A percentile compares a stretch with the other conserved stretches of the same genome.
Evolutionary conservation across 257 asterid genomes (phyloP).

Genomic region (Capsicum rhomboideum): DNA sequence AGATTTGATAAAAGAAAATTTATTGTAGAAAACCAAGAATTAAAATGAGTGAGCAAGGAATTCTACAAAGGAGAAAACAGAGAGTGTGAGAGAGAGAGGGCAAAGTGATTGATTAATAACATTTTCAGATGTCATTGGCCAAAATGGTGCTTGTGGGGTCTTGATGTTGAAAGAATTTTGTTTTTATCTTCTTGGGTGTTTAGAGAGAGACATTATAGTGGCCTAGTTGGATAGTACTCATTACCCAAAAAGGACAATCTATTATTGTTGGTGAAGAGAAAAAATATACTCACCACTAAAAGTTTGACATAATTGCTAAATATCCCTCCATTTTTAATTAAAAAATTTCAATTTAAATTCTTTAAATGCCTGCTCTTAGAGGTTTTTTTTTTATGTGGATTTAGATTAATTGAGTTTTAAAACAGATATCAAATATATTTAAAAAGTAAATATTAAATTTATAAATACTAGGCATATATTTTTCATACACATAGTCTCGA

Average conservation of each 20-base stretch:
- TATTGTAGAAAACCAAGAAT: neutral
- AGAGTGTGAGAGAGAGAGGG: neutral
- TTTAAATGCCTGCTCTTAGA: no score
- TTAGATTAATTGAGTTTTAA: no score
- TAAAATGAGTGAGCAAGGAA: neutral
- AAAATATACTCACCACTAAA: neutral
- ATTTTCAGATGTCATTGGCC: slow-evolving; percentile 40
- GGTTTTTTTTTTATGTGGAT: no score
- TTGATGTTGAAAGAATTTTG: neutral
- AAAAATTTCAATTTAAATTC: no score
- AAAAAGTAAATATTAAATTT: no score
- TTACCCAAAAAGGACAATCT: slow-evolving; percentile 41
- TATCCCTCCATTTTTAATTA: no score
- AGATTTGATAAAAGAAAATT: no score
- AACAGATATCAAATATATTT: no score
- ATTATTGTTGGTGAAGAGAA: slow-evolving; percentile 14
- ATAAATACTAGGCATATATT: no score
- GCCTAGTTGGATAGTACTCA: slow-evolving; percentile 9
- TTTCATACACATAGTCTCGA: no score
- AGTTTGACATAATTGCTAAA: no score
- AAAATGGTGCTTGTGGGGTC: slow-evolving; percentile 39
- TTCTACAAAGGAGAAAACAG: neutral
- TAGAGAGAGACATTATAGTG: neutral
- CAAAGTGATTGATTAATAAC: neutral
- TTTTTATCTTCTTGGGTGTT: neutral